Evolutionary conservation across 2,329 filamentous ascomycete genomes (phyloP).

Genomic region (Stylonectria norvegica): DNA sequence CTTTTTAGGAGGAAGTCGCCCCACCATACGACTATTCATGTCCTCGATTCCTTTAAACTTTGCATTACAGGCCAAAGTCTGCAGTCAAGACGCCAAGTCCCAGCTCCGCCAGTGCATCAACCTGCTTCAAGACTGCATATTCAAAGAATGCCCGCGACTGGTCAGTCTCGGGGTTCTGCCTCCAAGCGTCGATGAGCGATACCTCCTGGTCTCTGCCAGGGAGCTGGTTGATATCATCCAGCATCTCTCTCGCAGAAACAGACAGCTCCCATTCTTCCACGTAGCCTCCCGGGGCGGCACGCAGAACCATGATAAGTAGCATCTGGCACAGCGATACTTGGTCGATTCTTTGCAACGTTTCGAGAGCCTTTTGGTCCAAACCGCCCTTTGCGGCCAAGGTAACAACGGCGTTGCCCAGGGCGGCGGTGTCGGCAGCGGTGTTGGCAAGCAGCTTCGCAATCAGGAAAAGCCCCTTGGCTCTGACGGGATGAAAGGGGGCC

Average conservation of each 20-base stretch:
- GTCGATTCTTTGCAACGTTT: slow-evolving; percentile 43
- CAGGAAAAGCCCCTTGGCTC: slow-evolving; percentile 50
- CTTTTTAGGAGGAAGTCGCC: slow-evolving; percentile 1
- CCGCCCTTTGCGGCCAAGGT: slow-evolving; percentile 19
- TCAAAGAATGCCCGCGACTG: slow-evolving; percentile 47
- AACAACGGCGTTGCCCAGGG: slow-evolving; percentile 24
- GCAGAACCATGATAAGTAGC: slow-evolving; percentile 46
- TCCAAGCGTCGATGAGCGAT: slow-evolving; percentile 43
- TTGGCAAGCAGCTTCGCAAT: slow-evolving; percentile 52
- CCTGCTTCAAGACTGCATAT: slow-evolving; percentile 45
- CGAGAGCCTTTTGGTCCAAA: slow-evolving; percentile 23
- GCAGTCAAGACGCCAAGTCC: slow-evolving; percentile 41
- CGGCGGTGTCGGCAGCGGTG: slow-evolving; percentile 40
- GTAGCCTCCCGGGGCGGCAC: slow-evolving; percentile 41
- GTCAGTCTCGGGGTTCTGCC: slow-evolving; percentile 36
- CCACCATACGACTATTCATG: too few relatives aligned
- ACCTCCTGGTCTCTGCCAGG: slow-evolving; percentile 44
- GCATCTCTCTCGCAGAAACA: slow-evolving; percentile 42
- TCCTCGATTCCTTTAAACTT: too few relatives aligned
- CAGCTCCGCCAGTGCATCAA: slow-evolving; percentile 45
- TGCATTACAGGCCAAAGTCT: slow-evolving; percentile 34
- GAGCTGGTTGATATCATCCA: slow-evolving; percentile 48
- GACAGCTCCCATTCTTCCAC: slow-evolving; percentile 46
- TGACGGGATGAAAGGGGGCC: slow-evolving; percentile 47
- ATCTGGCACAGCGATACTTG: slow-evolving; percentile 53